Conservation (phyloP, 176 grass and related monocot species). For the Oryza australiensis region DNA sequence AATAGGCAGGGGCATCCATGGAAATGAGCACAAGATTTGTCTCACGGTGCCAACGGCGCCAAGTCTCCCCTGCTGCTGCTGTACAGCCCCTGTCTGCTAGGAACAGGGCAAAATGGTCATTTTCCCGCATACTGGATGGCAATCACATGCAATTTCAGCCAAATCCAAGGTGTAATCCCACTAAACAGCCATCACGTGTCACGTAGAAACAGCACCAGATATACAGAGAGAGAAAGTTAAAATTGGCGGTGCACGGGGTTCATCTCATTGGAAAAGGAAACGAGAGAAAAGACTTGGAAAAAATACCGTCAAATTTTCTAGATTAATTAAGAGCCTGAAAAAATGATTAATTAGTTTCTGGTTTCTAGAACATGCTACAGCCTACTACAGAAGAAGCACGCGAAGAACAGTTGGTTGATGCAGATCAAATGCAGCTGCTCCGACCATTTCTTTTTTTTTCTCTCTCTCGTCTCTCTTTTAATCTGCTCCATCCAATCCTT, state of each 20-base stretch:
- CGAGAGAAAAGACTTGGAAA: not conserved
- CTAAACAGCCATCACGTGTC: not conserved
- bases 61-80: not conserved
- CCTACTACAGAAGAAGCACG: not conserved
- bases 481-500: not conserved
- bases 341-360: not conserved
- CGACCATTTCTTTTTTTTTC: slow-evolving; percentile 22
- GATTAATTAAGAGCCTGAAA: not conserved
- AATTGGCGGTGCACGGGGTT: slow-evolving; percentile 28
- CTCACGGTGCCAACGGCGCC: not conserved
- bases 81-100: not conserved
- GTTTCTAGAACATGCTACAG: not conserved
- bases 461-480: not conserved
- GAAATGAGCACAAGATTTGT: not conserved
- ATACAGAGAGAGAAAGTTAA: not conserved
- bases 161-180: not conserved
- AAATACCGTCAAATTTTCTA: not conserved
- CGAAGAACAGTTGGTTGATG: not conserved
- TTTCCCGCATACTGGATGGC: not conserved
- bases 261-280: not conserved
- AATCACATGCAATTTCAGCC: not conserved
- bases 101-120: slow-evolving; percentile 3
- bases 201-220: not conserved
- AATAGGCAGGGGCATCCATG: slow-evolving; percentile 10
- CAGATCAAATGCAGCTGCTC: not conserved